Percentiles rank a stretch among this genome's conserved stretches.
phyloP scores from a whole-genome alignment of 2,329 filamentous ascomycete genomes.

The Colletotrichum agaves region DNA sequence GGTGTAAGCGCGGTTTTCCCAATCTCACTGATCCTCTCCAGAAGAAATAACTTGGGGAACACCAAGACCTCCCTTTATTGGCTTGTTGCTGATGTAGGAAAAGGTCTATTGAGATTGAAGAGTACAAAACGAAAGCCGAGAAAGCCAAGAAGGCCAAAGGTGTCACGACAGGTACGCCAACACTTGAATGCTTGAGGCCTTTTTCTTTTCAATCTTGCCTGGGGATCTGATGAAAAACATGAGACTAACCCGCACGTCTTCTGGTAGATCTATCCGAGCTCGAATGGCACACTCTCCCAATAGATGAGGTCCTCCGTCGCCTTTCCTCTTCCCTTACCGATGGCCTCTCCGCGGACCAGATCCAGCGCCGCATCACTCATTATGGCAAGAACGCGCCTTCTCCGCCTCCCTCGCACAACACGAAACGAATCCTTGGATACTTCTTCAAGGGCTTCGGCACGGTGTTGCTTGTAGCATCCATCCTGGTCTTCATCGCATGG shows the following conservation, averaged over 20 bases:
- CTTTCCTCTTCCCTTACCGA: conserved; percentile 65
- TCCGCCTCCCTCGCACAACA: conserved; percentile 69
- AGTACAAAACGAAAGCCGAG: conserved; percentile 55
- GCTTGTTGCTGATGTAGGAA: conserved; percentile 5
- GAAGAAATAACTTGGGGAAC: background rate
- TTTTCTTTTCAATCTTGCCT: background rate
- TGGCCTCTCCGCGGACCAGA: conserved; percentile 71
- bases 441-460: conserved; percentile 83
- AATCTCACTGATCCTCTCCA: background rate
- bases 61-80: background rate
- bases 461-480: conserved; percentile 73
- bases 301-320: conserved; percentile 68
- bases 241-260: background rate
- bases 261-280: conserved; percentile 67
- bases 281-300: conserved; percentile 73
- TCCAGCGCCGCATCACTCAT: conserved; percentile 63
- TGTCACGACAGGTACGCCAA: conserved; percentile 54
- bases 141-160: conserved; percentile 53
- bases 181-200: background rate
- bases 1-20: conserved; percentile 51
- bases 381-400: conserved; percentile 76
- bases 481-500: conserved; percentile 83
- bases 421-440: conserved; percentile 71
- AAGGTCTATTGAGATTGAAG: conserved; percentile 61
- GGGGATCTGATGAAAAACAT: background rate